These are phyloP conservation scores for Colletotrichum somersetense DNA, from an alignment of 2,329 filamentous ascomycete species.

Conservation along the genomic window DNA sequence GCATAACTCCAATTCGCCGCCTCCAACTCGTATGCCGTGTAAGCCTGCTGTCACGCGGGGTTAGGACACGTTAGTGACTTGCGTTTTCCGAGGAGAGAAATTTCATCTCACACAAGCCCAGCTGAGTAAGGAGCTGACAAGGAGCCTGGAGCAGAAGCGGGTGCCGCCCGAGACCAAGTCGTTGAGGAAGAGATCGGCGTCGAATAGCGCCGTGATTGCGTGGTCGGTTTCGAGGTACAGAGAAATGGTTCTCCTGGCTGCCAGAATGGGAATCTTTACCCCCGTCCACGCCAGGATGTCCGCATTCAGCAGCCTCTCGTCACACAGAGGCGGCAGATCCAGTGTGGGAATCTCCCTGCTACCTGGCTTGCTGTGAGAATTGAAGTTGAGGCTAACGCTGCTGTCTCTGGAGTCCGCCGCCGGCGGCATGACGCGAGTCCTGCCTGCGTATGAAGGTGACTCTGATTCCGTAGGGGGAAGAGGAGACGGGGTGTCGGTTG, in stretches of 20 bases:
- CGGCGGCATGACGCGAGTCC: neutral
- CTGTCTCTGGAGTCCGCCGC: neutral
- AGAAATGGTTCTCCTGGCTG: slow-evolving; percentile 41
- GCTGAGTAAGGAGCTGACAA: slow-evolving; percentile 43
- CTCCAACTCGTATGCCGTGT: slow-evolving; percentile 11
- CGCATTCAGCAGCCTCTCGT: slow-evolving; percentile 23
- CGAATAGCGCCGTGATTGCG: slow-evolving; percentile 48
- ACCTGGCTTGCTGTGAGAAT: neutral
- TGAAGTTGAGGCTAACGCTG: neutral
- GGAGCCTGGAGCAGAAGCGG: slow-evolving; percentile 48
- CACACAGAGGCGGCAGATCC: slow-evolving; percentile 5
- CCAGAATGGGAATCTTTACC: neutral
- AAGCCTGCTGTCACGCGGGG: slow-evolving; percentile 17
- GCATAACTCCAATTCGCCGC: slow-evolving; percentile 6
- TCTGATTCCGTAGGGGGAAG: slow-evolving; percentile 6
- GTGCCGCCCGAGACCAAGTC: slow-evolving; percentile 44
- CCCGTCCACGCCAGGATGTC: slow-evolving; percentile 17
- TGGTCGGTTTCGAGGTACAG: slow-evolving; percentile 49
- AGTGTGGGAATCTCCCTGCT: neutral
- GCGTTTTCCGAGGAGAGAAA: neutral
- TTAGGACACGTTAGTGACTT: neutral
- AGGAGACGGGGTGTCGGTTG: slow-evolving; percentile 7
- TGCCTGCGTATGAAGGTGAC: neutral
- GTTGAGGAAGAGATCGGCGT: slow-evolving; percentile 46
- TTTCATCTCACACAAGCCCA: slow-evolving; percentile 25